Conservation (phyloP, 495 filamentous ascomycete species). For the Aspergillus avenaceus region DNA sequence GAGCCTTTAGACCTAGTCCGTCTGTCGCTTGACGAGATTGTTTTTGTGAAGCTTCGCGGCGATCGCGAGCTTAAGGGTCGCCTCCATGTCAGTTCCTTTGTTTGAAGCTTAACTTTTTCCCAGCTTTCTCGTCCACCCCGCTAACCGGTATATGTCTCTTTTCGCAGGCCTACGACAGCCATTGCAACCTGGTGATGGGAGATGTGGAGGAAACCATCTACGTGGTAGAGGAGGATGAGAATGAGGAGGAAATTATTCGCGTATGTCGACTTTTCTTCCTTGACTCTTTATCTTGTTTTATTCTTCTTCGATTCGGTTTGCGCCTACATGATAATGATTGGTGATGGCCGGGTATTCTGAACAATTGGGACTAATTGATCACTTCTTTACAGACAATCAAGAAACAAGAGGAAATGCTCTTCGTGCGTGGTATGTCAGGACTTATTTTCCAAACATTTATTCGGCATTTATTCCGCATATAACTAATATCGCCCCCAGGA, state of each 20-base stretch:
- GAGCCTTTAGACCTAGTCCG: conserved; percentile 95
- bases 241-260: conserved; percentile 68
- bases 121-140: too few species aligned
- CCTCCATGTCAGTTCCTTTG: conserved; percentile 68
- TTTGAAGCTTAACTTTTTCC: too few species aligned
- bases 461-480: not conserved
- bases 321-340: not conserved
- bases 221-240: conserved; percentile 76
- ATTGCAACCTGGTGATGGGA: conserved; percentile 96
- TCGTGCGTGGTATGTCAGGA: conserved; percentile 75
- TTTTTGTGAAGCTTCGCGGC: conserved; percentile 94
- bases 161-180: conserved; percentile 96
- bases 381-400: conserved; percentile 69
- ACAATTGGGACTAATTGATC: conserved; percentile 7
- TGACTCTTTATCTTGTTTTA: not conserved
- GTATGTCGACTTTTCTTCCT: conserved; percentile 42
- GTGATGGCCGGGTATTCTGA: too few species aligned
- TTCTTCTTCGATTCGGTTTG: not conserved
- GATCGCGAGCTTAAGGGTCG: conserved; percentile 94
- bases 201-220: conserved; percentile 98
- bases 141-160: too few species aligned
- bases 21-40: conserved; percentile 87
- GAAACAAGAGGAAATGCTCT: conserved; percentile 98
- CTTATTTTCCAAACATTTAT: not conserved
- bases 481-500: conserved; percentile 45